phyloP scores from a whole-genome alignment of 208 protist species.

The Tritrichomonas foetus region DNA sequence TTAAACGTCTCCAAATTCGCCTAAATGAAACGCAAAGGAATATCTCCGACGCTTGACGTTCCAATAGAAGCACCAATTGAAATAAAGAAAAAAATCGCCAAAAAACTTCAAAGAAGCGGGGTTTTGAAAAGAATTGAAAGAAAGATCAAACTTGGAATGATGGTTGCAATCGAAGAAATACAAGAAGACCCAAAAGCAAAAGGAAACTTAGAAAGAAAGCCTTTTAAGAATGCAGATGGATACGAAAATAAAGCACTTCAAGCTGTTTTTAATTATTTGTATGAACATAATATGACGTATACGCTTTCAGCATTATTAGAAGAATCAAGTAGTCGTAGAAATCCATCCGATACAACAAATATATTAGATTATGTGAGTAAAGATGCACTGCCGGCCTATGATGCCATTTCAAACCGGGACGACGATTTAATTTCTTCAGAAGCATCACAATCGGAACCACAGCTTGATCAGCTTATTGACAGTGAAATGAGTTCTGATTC shows the following conservation, averaged over 20 bases:
- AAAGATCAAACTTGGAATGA: conserved; percentile 40
- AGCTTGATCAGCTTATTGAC: no score
- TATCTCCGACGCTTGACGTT: neutral
- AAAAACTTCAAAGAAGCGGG: conserved; percentile 1
- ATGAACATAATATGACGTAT: neutral
- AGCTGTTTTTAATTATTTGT: neutral
- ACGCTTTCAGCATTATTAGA: neutral
- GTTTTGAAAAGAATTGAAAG: neutral
- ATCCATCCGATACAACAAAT: neutral
- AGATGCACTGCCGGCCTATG: no score
- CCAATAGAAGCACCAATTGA: conserved; percentile 33
- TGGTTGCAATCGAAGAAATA: conserved; percentile 24
- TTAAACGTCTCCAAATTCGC: no score
- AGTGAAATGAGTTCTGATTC: no score
- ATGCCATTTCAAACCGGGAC: no score
- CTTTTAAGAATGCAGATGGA: neutral
- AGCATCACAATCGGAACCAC: no score
- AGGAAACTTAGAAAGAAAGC: neutral
- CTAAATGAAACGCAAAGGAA: no score
- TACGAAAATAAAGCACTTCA: neutral
- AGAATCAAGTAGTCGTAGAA: neutral
- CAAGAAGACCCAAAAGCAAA: neutral
- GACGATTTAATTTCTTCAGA: no score
- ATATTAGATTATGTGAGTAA: no score
- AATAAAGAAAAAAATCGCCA: conserved; percentile 38